Evolutionary conservation across 345 rosid genomes (phyloP).

Genomic region (Eucalyptus curtisii): DNA sequence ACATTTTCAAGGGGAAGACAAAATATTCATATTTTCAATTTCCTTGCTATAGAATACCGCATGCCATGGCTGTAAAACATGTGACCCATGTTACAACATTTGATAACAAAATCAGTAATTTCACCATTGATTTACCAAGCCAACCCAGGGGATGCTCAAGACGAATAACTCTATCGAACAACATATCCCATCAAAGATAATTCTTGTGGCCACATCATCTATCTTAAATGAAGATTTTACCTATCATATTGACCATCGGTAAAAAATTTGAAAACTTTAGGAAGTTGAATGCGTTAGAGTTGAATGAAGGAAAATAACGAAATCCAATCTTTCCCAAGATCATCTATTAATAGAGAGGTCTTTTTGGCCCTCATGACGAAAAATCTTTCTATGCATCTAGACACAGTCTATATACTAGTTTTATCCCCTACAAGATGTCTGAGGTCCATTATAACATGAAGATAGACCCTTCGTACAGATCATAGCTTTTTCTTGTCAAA

Average conservation of each 20-base stretch:
- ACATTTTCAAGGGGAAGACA: not conserved
- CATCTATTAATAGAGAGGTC: not conserved
- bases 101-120: not conserved
- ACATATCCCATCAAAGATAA: not conserved
- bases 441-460: not conserved
- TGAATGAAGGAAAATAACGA: not conserved
- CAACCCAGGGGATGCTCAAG: not conserved
- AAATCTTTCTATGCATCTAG: not conserved
- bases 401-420: not conserved
- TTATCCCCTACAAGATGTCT: not conserved
- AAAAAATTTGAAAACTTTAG: not conserved
- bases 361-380: not conserved
- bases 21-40: not conserved
- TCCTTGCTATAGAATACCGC: not conserved
- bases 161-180: accelerated
- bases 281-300: not conserved
- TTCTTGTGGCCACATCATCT: not conserved
- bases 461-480: not conserved
- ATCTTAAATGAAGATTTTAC: not conserved
- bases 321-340: not conserved
- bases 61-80: not conserved
- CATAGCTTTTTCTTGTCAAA: not conserved
- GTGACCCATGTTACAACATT: not conserved
- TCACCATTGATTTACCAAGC: not conserved
- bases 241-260: not conserved